Conservation (phyloP, 352 stramenopile species). For the Pythium aristosporum region DNA sequence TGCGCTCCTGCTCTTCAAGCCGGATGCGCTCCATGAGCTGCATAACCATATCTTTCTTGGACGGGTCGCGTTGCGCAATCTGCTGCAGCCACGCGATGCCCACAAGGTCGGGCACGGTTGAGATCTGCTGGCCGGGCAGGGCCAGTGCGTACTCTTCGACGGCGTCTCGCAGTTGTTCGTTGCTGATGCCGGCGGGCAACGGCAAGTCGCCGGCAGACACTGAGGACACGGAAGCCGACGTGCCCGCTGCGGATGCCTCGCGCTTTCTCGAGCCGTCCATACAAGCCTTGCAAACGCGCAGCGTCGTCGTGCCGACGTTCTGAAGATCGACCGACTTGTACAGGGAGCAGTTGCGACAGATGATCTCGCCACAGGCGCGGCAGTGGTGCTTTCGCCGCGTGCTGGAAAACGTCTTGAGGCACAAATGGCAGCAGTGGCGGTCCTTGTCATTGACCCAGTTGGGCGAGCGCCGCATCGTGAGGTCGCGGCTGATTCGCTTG, state of each 20-base stretch:
- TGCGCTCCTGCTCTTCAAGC: slow-evolving; percentile 35
- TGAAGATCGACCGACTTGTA: slow-evolving; percentile 79
- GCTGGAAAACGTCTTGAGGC: slow-evolving; percentile 81
- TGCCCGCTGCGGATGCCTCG: slow-evolving; percentile 21
- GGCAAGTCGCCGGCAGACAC: background rate
- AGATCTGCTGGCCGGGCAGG: slow-evolving; percentile 50
- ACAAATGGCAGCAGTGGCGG: slow-evolving; percentile 78
- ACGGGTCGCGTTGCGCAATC: slow-evolving; percentile 60
- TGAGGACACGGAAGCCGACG: slow-evolving; percentile 21
- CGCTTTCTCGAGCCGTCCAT: slow-evolving; percentile 49
- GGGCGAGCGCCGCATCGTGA: slow-evolving; percentile 66
- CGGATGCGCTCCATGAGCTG: slow-evolving; percentile 70
- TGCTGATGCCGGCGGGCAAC: slow-evolving; percentile 44
- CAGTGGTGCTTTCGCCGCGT: slow-evolving; percentile 81
- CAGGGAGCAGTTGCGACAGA: slow-evolving; percentile 76
- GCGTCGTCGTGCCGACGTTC: slow-evolving; percentile 66
- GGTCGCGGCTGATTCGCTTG: slow-evolving; percentile 68
- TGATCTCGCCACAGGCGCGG: slow-evolving; percentile 82
- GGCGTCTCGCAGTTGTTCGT: slow-evolving; percentile 47
- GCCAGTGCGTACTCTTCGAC: slow-evolving; percentile 77
- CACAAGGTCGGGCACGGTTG: slow-evolving; percentile 69
- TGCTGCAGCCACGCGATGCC: slow-evolving; percentile 78
- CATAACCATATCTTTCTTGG: slow-evolving; percentile 68
- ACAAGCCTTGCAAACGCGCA: slow-evolving; percentile 78
- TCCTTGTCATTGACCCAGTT: slow-evolving; percentile 84